Base-by-base conservation (phyloP, 116 monocot species). In the Zostera marina region DNA sequence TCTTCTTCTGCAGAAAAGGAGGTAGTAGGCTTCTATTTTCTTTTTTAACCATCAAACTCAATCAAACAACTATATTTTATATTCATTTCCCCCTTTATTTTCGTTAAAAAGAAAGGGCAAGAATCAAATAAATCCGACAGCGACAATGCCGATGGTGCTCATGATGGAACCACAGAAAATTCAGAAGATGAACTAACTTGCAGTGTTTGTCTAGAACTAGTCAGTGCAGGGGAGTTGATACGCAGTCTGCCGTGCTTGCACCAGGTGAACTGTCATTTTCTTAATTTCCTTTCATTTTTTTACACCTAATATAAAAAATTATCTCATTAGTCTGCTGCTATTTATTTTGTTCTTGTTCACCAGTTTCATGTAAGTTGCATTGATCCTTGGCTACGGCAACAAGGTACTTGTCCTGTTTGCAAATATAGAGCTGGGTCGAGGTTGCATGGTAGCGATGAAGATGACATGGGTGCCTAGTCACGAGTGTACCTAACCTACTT, bases 141-240 rank as follows among this genome's bases (percentile, higher is more conserved):
- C 5, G 32, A 32, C 4, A 4, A 1, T 26, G 26, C 1, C 4
- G 26, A 1, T 26, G 26, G 4, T 32, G 32, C 32, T 32, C 4
- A 32, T 32, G 32, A 85, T 56, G 82, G 53, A 57, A 70, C 17
- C 54, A 9, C 41, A 49, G 77, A 64, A 56, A 62, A 48, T 23
- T 14, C 72, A 42, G 96, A 89, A 46, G 80, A 98, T 71, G 89
- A 85, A 51, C 70, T 98, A 53, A 85, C 83, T 61, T 98, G 96
- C 76, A 98, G 78, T 60, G 79, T 98, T 61, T 89, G 85, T 65
- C 75, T 98, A 76, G 96, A 98, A 68, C 96, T 89, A 82, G 90
- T 89, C 25, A 68, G 53, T 73, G 72, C 60, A 10, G 96, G 90
- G 41, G 89, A 85, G 52, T 25, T 98, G 41, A 53, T 98, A 42